phyloP scores from a whole-genome alignment of 805 yeast genomes.

The Hanseniaspora pseudoguilliermondii region DNA sequence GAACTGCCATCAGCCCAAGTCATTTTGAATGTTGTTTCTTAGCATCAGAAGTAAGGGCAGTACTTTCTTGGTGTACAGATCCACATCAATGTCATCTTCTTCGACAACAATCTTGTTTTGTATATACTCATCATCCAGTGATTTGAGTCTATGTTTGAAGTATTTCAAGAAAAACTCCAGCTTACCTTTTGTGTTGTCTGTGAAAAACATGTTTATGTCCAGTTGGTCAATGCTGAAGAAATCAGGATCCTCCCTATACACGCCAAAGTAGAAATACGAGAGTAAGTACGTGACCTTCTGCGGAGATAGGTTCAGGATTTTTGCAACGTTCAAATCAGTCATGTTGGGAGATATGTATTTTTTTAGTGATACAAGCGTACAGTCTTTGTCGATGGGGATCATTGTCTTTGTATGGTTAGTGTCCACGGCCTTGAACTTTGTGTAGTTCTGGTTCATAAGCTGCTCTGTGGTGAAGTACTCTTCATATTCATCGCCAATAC shows the following conservation, averaged over 20 bases:
- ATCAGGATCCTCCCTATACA: not conserved
- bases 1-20: not conserved
- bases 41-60: not conserved
- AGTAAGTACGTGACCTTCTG: not conserved
- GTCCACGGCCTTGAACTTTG: not conserved
- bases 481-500: slow-evolving; percentile 1
- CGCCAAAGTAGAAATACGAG: slow-evolving; percentile 1
- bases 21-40: not conserved
- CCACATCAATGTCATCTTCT: not conserved
- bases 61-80: not conserved
- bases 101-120: not conserved
- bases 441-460: not conserved
- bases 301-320: not conserved
- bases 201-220: not conserved
- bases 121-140: not conserved
- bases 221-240: not conserved
- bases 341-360: not conserved
- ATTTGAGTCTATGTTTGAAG: slow-evolving; percentile 3
- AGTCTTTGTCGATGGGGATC: not conserved
- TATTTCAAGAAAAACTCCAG: not conserved
- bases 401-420: not conserved
- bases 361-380: not conserved
- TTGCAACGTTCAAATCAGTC: not conserved
- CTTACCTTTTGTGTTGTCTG: not conserved
- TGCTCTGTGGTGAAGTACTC: not conserved